Evolutionary conservation across 139 green algal species (phyloP).

Genomic region (Coccomyxa sp.): DNA sequence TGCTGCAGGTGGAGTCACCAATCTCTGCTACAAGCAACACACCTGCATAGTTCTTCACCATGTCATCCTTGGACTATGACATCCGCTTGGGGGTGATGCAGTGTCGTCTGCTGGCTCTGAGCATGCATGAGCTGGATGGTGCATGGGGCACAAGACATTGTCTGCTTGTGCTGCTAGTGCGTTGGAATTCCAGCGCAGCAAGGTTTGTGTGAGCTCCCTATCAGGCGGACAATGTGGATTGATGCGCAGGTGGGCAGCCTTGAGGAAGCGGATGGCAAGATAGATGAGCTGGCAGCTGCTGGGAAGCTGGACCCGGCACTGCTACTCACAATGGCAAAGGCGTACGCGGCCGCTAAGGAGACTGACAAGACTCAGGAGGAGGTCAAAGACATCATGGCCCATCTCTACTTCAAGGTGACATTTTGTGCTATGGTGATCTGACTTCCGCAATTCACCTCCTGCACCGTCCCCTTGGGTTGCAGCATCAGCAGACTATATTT

Average conservation of each 20-base stretch:
- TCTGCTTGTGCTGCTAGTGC: too few relatives aligned
- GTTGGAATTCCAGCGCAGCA: too few relatives aligned
- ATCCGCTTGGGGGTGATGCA: too few relatives aligned
- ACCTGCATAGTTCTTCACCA: neutral
- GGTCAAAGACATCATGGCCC: conserved; percentile 77
- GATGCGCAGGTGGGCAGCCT: conserved; percentile 31
- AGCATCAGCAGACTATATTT: neutral
- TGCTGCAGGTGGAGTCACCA: conserved; percentile 21
- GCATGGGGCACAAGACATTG: too few relatives aligned
- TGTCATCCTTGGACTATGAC: too few relatives aligned
- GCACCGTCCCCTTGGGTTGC: neutral
- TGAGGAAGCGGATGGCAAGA: conserved; percentile 54
- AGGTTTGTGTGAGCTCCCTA: too few relatives aligned
- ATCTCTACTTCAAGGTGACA: conserved; percentile 71
- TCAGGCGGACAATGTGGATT: too few relatives aligned
- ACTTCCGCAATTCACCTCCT: neutral
- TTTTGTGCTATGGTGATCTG: neutral
- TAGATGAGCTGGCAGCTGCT: conserved; percentile 61
- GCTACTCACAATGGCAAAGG: conserved; percentile 80
- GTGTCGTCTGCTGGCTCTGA: too few relatives aligned
- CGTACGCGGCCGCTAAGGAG: conserved; percentile 68
- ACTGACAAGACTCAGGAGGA: conserved; percentile 64
- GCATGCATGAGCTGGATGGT: too few relatives aligned
- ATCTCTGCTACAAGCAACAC: neutral
- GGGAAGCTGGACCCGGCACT: conserved; percentile 68